Conservation (phyloP, 768 basidiomycete genomes). For the Lepiota brunneoincarnata region DNA sequence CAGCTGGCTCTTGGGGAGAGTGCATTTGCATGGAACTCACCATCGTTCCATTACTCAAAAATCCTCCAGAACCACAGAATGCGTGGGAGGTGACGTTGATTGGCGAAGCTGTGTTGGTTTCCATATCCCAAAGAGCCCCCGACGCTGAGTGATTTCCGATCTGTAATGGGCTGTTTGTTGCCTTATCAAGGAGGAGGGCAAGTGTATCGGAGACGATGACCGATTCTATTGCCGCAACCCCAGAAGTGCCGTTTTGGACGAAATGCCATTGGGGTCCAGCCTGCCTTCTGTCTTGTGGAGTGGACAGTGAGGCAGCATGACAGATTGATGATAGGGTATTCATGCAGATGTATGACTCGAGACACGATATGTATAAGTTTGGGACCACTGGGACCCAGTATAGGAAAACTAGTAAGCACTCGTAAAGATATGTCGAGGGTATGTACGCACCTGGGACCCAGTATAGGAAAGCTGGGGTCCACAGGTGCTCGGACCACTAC, state of each 20-base stretch:
- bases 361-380: too few relatives aligned
- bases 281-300: background rate
- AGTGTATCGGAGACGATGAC: conserved; percentile 27
- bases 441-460: too few relatives aligned
- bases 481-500: too few relatives aligned
- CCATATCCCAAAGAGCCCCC: conserved; percentile 41
- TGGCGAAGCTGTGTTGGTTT: conserved; percentile 34
- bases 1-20: conserved; percentile 2
- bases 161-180: conserved; percentile 35
- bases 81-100: conserved; percentile 32
- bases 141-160: conserved; percentile 42
- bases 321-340: too few relatives aligned
- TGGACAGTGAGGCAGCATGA: background rate
- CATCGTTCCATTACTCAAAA: conserved; percentile 40
- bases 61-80: conserved; percentile 41
- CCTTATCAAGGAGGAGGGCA: conserved; percentile 26
- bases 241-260: conserved; percentile 26
- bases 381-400: too few relatives aligned
- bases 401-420: too few relatives aligned
- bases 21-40: conserved; percentile 17
- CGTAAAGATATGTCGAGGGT: too few relatives aligned
- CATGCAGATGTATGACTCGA: too few relatives aligned
- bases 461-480: too few relatives aligned
- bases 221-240: conserved; percentile 25
- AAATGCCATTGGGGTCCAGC: conserved; percentile 22